Percentiles rank a stretch among this genome's conserved stretches.
These are phyloP conservation scores for Talaromyces adpressus DNA, from an alignment of 495 filamentous ascomycete genomes.

Conservation along the genomic window DNA sequence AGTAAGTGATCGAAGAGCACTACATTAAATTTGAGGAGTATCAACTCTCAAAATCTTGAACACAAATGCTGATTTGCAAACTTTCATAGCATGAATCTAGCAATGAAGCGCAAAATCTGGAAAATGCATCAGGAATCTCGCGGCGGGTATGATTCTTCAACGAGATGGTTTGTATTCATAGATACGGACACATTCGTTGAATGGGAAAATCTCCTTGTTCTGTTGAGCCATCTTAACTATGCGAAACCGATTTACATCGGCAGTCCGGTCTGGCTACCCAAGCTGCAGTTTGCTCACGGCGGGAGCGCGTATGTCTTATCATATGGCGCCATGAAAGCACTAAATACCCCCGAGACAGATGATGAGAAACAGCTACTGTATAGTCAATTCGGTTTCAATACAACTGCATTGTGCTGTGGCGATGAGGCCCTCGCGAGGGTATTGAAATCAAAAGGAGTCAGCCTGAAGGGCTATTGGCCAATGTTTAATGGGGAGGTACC, in stretches of 20 bases:
- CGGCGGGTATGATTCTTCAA: background rate
- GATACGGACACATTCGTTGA: constrained; percentile 55
- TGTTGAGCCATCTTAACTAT: constrained; percentile 40
- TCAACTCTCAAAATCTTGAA: background rate
- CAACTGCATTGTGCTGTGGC: constrained; percentile 28
- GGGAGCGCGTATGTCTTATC: constrained; percentile 46
- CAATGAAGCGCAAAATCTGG: constrained; percentile 35
- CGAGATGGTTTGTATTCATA: constrained; percentile 54
- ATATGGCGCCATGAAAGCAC: constrained; percentile 28
- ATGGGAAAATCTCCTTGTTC: constrained; percentile 50
- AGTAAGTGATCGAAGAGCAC: constrained; percentile 44
- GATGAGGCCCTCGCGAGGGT: constrained; percentile 39
- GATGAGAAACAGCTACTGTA: constrained; percentile 23
- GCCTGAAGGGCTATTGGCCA: constrained; percentile 35
- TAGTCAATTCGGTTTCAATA: constrained; percentile 16
- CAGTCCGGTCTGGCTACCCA: constrained; percentile 34
- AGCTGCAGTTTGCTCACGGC: constrained; percentile 42
- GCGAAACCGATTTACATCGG: constrained; percentile 43
- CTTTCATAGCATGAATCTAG: constrained; percentile 1
- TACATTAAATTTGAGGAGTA: background rate
- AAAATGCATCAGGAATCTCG: constrained; percentile 33
- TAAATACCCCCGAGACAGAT: constrained; percentile 16
- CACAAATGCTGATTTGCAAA: background rate
- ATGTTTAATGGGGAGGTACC: constrained; percentile 45
- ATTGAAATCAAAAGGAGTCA: constrained; percentile 31